Evolutionary conservation across 805 yeast species (phyloP).

Genomic region (Starmerella bombicola): DNA sequence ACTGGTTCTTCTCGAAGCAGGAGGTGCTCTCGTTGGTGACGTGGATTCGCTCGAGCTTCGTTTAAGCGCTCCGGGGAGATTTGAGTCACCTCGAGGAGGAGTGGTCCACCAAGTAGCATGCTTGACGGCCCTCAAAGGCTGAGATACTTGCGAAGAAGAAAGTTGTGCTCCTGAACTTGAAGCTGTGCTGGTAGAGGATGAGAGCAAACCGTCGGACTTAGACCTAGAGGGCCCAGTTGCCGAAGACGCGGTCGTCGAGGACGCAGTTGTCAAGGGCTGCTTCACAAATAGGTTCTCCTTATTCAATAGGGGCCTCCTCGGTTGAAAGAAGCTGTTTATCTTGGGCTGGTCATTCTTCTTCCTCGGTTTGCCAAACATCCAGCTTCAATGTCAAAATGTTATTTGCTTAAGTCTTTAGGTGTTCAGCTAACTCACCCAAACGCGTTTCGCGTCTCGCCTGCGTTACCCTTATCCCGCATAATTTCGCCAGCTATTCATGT

Average conservation of each 20-base stretch:
- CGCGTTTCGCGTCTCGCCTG: not conserved
- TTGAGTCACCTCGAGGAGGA: constrained; percentile 9
- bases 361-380: not conserved
- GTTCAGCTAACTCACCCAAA: too few species aligned
- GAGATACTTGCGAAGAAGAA: not conserved
- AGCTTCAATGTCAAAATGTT: too few species aligned
- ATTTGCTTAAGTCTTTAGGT: too few species aligned
- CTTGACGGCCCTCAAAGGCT: too few species aligned
- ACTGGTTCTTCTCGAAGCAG: not conserved
- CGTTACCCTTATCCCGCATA: not conserved
- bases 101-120: constrained; percentile 16
- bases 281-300: constrained; percentile 2
- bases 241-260: too few species aligned
- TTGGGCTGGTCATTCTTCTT: constrained; percentile 5
- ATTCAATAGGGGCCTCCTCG: not conserved
- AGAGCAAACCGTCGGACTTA: not conserved
- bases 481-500: too few species aligned
- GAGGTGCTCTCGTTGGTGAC: constrained; percentile 1
- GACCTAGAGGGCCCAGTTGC: not conserved
- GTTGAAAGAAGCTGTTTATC: constrained; percentile 3
- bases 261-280: not conserved
- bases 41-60: constrained; percentile 1
- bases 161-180: not conserved
- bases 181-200: not conserved
- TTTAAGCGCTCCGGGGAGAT: constrained; percentile 13